These are phyloP conservation scores for Penstemon newberryi DNA, from an alignment of 257 asterid species.

Conservation along the genomic window DNA sequence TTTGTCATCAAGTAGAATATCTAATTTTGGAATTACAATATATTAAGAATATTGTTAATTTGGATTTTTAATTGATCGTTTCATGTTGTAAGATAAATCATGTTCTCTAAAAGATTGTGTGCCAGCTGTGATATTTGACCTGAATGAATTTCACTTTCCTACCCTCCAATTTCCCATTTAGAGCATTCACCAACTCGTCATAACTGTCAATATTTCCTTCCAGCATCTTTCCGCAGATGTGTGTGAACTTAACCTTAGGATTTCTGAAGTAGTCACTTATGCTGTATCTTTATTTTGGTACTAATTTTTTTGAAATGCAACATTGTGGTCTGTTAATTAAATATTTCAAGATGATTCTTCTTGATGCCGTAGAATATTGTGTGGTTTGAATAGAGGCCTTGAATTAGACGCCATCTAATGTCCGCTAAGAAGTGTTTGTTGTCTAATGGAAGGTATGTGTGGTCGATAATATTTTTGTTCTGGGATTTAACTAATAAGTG, in stretches of 20 bases:
- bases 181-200: too few relatives aligned
- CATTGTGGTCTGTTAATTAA: background rate
- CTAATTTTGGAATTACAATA: background rate
- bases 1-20: background rate
- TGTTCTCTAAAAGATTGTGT: background rate
- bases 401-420: background rate
- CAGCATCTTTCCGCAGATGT: background rate
- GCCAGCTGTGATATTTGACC: background rate
- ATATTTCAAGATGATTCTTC: background rate
- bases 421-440: background rate
- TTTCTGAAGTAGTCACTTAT: background rate
- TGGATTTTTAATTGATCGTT: slow-evolving; percentile 12
- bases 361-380: background rate
- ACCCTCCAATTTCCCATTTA: background rate
- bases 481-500: background rate
- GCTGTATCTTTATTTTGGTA: slow-evolving; percentile 1
- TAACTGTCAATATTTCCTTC: background rate
- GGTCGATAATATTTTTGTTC: background rate
- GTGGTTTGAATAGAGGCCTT: background rate
- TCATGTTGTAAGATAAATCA: background rate
- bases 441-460: background rate
- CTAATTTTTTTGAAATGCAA: background rate
- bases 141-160: background rate
- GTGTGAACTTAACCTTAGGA: too few relatives aligned
- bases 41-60: background rate